Percentiles rank a stretch among this genome's conserved stretches.
Conservation (phyloP, 2,329 filamentous ascomycete genomes). For the Aspergillus felis region DNA sequence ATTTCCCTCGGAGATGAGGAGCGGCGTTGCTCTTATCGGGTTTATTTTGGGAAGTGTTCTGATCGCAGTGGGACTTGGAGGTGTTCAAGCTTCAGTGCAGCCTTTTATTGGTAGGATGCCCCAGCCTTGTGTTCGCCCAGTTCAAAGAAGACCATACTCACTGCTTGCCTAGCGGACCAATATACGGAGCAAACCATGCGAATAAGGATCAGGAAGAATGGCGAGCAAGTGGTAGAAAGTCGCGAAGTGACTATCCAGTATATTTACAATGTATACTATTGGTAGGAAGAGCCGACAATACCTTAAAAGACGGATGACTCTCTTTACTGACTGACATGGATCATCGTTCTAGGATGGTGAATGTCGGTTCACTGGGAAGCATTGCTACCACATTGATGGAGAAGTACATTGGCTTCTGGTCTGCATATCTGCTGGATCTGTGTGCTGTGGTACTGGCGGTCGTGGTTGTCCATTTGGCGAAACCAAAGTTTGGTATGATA, state of each 20-base stretch:
- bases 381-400: constrained; percentile 3
- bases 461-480: background rate
- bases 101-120: background rate
- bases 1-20: background rate
- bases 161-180: background rate
- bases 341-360: background rate
- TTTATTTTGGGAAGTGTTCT: background rate
- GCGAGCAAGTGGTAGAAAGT: background rate
- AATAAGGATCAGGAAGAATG: background rate
- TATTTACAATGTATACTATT: constrained; percentile 6
- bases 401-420: constrained; percentile 5
- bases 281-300: too few species aligned
- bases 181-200: background rate
- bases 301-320: too few species aligned
- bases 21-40: background rate
- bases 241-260: constrained; percentile 3
- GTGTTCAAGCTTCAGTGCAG: background rate
- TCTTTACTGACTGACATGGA: background rate
- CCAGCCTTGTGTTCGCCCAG: too few species aligned
- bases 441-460: background rate
- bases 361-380: background rate
- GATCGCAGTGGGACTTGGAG: background rate
- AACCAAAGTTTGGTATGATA: background rate
- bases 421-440: constrained; percentile 1
- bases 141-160: too few species aligned